A percentile compares a stretch with the other conserved stretches of the same genome.
These are phyloP conservation scores for Phytomonas sp. DNA, from an alignment of 208 protist species.

Conservation along the genomic window DNA sequence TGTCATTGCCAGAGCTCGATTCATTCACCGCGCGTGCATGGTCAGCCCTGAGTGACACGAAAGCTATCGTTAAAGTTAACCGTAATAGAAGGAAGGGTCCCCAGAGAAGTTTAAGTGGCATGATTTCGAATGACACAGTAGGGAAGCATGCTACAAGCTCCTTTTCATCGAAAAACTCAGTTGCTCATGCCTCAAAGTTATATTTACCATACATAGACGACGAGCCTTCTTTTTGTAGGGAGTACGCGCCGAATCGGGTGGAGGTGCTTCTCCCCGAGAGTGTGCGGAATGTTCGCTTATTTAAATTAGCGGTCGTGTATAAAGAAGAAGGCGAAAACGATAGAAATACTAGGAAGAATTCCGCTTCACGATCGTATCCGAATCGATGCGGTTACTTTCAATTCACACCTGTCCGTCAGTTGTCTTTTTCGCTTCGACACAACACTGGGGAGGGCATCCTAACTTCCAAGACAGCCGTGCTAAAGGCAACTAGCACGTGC, in stretches of 20 bases:
- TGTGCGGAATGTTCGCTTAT: constrained; percentile 10
- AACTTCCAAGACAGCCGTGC: background rate
- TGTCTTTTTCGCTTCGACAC: constrained; percentile 20
- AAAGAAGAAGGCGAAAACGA: background rate
- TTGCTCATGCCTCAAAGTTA: background rate
- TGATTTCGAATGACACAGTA: background rate
- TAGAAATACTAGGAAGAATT: background rate
- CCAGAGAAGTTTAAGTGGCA: background rate
- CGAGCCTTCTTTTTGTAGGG: constrained; percentile 12
- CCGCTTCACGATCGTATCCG: background rate
- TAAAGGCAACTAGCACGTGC: constrained; percentile 9
- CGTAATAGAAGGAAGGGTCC: background rate
- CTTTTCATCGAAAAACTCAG: background rate
- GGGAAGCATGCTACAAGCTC: background rate
- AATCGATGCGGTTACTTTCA: background rate
- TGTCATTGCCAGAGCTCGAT: background rate
- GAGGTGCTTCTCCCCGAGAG: constrained; percentile 25
- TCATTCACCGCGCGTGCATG: background rate
- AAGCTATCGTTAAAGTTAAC: background rate
- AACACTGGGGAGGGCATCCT: constrained; percentile 12
- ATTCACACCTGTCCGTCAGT: constrained; percentile 20
- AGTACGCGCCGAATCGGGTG: constrained; percentile 24
- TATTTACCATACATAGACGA: constrained; percentile 21
- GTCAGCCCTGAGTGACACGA: background rate
- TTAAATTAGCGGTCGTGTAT: background rate